These are phyloP conservation scores for Meripilus lineatus DNA, from an alignment of 1,284 basidiomycete genomes.

Conservation along the genomic window DNA sequence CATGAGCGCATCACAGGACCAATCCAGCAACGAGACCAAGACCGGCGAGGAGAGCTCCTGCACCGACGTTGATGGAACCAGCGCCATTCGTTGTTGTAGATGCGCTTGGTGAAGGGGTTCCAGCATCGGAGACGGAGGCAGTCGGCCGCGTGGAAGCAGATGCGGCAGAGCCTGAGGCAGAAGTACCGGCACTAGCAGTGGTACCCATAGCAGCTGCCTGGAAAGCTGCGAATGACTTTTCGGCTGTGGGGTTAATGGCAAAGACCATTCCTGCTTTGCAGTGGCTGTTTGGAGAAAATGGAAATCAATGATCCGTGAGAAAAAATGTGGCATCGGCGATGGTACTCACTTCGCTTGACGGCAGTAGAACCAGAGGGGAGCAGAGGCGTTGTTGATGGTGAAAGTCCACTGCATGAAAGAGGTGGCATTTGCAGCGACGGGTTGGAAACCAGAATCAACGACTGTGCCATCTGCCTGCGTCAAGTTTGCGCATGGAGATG, in stretches of 20 bases:
- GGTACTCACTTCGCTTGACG: slow-evolving; percentile 28
- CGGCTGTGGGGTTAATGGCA: slow-evolving; percentile 32
- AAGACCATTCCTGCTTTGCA: slow-evolving; percentile 37
- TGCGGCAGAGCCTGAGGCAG: slow-evolving; percentile 11
- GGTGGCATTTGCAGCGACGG: slow-evolving; percentile 26
- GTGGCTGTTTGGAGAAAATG: slow-evolving; percentile 21
- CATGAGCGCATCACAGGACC: no score
- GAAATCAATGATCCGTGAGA: background rate
- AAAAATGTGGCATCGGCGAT: background rate
- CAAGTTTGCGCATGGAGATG: slow-evolving; percentile 35
- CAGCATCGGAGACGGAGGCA: slow-evolving; percentile 10
- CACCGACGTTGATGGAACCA: slow-evolving; percentile 8
- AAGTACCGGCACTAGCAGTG: slow-evolving; percentile 13
- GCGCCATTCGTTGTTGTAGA: slow-evolving; percentile 13
- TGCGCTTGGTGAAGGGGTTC: slow-evolving; percentile 6
- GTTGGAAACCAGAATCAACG: slow-evolving; percentile 37
- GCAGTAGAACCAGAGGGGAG: slow-evolving; percentile 40
- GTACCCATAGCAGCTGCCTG: slow-evolving; percentile 33
- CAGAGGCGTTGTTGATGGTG: slow-evolving; percentile 31
- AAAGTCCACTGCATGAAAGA: slow-evolving; percentile 29
- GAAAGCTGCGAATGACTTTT: slow-evolving; percentile 26
- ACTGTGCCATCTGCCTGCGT: slow-evolving; percentile 29
- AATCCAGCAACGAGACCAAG: slow-evolving; percentile 32
- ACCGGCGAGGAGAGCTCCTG: slow-evolving; percentile 16
- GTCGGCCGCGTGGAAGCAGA: slow-evolving; percentile 6